Evolutionary conservation across 805 yeast genomes (phyloP).

Genomic region (Zygosaccharomyces gambellarensis): DNA sequence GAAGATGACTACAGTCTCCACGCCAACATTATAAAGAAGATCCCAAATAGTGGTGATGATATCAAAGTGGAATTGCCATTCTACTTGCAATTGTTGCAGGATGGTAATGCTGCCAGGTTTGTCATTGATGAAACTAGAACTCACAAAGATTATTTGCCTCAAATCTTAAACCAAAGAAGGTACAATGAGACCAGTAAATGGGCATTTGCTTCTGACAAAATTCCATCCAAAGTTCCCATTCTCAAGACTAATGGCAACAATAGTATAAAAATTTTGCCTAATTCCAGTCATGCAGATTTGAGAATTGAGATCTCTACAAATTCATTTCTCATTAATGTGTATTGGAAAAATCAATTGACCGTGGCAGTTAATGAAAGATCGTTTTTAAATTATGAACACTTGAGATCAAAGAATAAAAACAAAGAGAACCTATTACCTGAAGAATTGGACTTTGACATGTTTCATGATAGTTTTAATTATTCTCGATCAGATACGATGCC

Average conservation of each 20-base stretch:
- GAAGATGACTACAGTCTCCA: conserved; percentile 33
- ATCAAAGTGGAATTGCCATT: conserved; percentile 49
- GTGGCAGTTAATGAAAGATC: conserved; percentile 62
- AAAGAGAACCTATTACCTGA: conserved; percentile 44
- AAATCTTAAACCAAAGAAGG: conserved; percentile 42
- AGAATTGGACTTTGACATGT: conserved; percentile 64
- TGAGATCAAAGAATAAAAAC: conserved; percentile 46
- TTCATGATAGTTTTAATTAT: conserved; percentile 67
- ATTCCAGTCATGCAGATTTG: neutral
- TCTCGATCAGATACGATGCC: conserved; percentile 60
- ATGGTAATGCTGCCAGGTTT: conserved; percentile 56
- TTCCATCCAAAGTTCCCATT: neutral
- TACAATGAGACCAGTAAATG: conserved; percentile 57
- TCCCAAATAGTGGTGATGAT: conserved; percentile 20
- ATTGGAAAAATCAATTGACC: conserved; percentile 42
- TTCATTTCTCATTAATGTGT: conserved; percentile 40
- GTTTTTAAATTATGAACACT: conserved; percentile 80
- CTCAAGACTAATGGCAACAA: conserved; percentile 1
- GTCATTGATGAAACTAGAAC: conserved; percentile 59
- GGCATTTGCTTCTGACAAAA: conserved; percentile 40
- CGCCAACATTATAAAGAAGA: conserved; percentile 46
- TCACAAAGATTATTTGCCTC: conserved; percentile 19
- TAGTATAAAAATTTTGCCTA: neutral
- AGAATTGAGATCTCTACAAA: conserved; percentile 8
- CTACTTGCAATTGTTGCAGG: conserved; percentile 45